Base-by-base conservation (phyloP, 2,329 filamentous ascomycete species). In the Hypoxylon sp. region DNA sequence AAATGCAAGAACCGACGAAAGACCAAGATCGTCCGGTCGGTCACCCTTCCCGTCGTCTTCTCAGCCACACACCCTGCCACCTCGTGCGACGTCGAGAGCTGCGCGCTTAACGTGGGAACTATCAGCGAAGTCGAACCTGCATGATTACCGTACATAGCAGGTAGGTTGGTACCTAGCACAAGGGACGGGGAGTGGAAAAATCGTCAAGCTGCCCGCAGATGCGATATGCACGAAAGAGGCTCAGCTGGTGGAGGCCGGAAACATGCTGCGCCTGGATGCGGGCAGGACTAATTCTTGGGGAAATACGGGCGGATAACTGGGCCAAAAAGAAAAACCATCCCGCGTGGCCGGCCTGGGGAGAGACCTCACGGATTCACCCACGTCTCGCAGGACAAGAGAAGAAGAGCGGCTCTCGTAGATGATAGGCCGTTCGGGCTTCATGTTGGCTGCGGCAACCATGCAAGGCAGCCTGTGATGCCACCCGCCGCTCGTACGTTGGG, bases 201-300 rank as follows among this genome's bases (percentile, higher is more conserved):
- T 58, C 49, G 48, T 56, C 24, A 46, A 48, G 13, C 45, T 42
- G 52, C 21, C 43, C 49, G 21, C 21, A 49, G 46, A 63, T 54
- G 57, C 47, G 11, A 46, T 42, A 63, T 54, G 60, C 50, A 60
- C n/a, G 3, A 49, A 31, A 10, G 60, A 27, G 60, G 60, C 54
- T 53, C 57, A 53, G 60, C 57, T 35, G 47, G 60, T 57, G 26
- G 37, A 23, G 31, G 43, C 50, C 46, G 52, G 42, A 54, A n/a
- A n/a, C n/a, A n/a, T n/a, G 55, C 54, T 48, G 23, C 33, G 48
- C 33, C 33, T 52, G 9, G 46, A 21, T 20, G n/a, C 15, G 40
- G 47, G 33, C 38, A 29, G n/a, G n/a, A n/a, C n/a, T n/a, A n/a
- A n/a, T n/a, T n/a, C n/a, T n/a, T 48, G 48, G 23, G 33, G 23